Base-by-base conservation (phyloP, 78 protist species). In the Dictyostelium capitatum region DNA sequence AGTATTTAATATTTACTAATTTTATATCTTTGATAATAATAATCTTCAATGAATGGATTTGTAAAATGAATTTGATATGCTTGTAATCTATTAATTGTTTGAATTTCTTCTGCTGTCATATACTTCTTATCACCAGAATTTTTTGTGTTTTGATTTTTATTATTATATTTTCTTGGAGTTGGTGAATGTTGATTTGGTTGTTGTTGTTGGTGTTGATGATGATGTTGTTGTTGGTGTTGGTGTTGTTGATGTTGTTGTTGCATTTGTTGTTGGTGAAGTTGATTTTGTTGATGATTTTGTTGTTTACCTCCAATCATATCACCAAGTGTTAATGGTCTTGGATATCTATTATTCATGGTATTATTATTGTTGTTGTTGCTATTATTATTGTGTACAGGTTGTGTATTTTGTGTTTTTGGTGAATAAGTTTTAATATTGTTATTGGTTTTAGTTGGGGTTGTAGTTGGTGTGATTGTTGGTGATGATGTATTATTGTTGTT, bases 51-150 rank as follows among this genome's bases (percentile, higher is more conserved):
- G 25, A 81, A 91, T 51, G 95, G 95, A 48, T 91, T 91, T 30
- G 95, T 91, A 56, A 56, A 81, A 54, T 91, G 95, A 41, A 91
- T 32, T 79, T 91, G 95, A 53, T 82, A 91, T 8, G 83, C 77
- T 46, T 91, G 95, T 46, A 91, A 78, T 37, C 95, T 69, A 51
- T 78, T 80, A 51, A 91, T 91, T 30, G 82, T 73, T 79, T 91
- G 92, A 54, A 91, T 91, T 43, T 91, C 95, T 9, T 91, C 95
- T 1, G 95, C 95, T 12, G 82, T 78, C 95, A 91, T 91, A 47
- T 87, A 87, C 50, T 87, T 87, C 47, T 87, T 87, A 51, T 87
- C 93, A 30, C 48, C 64, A 25, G 59, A 28, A 3, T 53, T 62
- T 50, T 28, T 28, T 17, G 10, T 9, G 43, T 37, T 37, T 50